These are phyloP conservation scores for Pythium coloratum DNA, from an alignment of 352 stramenopile genomes.

Conservation along the genomic window DNA sequence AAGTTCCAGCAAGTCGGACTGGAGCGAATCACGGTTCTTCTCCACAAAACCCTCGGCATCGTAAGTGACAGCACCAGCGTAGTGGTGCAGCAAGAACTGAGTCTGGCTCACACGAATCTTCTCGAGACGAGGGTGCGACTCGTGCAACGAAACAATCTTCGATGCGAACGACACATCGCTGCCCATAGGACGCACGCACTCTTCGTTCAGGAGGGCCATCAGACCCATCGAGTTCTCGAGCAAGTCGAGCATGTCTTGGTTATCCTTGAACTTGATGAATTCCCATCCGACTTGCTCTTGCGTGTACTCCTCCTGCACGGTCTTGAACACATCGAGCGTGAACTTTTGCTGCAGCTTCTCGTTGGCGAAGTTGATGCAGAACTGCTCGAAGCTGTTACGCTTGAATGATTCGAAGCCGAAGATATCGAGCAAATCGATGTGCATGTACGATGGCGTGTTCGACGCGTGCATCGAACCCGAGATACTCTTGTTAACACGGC, in stretches of 20 bases:
- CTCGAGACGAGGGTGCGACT: conserved; percentile 77
- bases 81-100: conserved; percentile 84
- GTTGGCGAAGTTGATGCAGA: conserved; percentile 96
- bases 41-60: conserved; percentile 82
- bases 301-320: conserved; percentile 82
- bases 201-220: conserved; percentile 90
- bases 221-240: conserved; percentile 89
- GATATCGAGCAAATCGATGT: conserved; percentile 96
- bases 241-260: conserved; percentile 90
- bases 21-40: conserved; percentile 88
- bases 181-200: conserved; percentile 88
- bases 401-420: conserved; percentile 97
- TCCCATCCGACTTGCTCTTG: conserved; percentile 74
- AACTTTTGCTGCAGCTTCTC: conserved; percentile 94
- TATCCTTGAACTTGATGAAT: conserved; percentile 87
- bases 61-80: conserved; percentile 82
- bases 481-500: conserved; percentile 82
- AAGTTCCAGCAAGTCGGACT: conserved; percentile 75
- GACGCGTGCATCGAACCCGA: conserved; percentile 42
- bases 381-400: conserved; percentile 94
- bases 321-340: conserved; percentile 86
- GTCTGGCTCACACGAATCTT: conserved; percentile 69
- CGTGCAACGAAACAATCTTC: conserved; percentile 85
- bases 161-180: conserved; percentile 85
- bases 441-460: conserved; percentile 50